Percentiles rank a stretch among this genome's conserved stretches.
These are phyloP conservation scores for Mycena belliarum DNA, from an alignment of 768 basidiomycete species.

Conservation along the genomic window DNA sequence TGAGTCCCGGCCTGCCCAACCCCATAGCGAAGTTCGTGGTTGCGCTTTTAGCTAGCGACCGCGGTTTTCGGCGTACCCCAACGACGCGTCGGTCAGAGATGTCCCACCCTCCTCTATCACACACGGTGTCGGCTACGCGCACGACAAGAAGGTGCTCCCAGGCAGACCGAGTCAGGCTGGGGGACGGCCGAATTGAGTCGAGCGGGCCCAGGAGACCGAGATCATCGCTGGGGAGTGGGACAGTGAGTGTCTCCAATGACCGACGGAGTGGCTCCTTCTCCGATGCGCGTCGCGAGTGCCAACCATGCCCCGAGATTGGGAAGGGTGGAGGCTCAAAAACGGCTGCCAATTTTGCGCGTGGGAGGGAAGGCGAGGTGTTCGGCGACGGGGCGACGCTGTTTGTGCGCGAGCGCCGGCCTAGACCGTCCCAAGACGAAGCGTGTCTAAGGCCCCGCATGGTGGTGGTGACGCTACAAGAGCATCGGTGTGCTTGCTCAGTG, in stretches of 20 bases:
- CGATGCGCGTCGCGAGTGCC: conserved; percentile 70
- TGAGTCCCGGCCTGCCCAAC: conserved; percentile 43
- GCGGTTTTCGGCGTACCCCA: conserved; percentile 70
- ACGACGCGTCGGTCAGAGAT: conserved; percentile 54
- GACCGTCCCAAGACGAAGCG: conserved; percentile 47
- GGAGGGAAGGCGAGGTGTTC: conserved; percentile 47
- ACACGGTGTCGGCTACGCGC: conserved; percentile 54
- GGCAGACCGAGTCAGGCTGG: conserved; percentile 39
- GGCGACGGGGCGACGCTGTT: conserved; percentile 52
- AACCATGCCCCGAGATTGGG: conserved; percentile 80
- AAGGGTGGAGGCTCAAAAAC: conserved; percentile 57
- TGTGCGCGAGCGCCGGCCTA: conserved; percentile 62
- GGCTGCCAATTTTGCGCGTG: conserved; percentile 52
- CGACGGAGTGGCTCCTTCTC: conserved; percentile 64
- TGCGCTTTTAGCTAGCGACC: conserved; percentile 37
- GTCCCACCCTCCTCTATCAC: conserved; percentile 83
- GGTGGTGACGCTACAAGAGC: conserved; percentile 61
- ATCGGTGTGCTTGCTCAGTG: conserved; percentile 58
- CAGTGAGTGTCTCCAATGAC: conserved; percentile 44
- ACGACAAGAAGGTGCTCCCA: conserved; percentile 63
- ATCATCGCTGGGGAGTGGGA: conserved; percentile 49
- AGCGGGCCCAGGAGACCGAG: conserved; percentile 29
- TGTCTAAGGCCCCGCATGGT: conserved; percentile 45
- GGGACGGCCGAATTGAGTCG: conserved; percentile 34
- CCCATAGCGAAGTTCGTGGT: conserved; percentile 10